A percentile compares a stretch with the other conserved stretches of the same genome.
Evolutionary conservation across 2,329 filamentous ascomycete species (phyloP).

Genomic region (Incumbomyces lentus): DNA sequence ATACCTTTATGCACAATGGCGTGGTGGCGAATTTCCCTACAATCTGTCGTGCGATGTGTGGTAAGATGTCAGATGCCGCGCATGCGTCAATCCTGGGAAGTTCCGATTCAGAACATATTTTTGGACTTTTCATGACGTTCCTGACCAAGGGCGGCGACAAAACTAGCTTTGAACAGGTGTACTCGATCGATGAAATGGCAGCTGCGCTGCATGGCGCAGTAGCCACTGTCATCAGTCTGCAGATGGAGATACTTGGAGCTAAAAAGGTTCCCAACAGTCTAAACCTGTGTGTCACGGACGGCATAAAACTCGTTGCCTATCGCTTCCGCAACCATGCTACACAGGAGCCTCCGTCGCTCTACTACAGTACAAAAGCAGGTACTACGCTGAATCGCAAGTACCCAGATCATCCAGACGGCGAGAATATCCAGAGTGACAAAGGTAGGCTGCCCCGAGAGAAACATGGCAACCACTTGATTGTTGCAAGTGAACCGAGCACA

Average conservation of each 20-base stretch:
- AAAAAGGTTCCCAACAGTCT: conserved; percentile 35
- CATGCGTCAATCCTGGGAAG: conserved; percentile 40
- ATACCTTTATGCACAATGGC: conserved; percentile 49
- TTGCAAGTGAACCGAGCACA: conserved; percentile 44
- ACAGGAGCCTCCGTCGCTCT: conserved; percentile 43
- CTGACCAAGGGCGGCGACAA: conserved; percentile 21
- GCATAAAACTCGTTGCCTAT: conserved; percentile 38
- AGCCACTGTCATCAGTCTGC: conserved; percentile 36
- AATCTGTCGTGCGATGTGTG: conserved; percentile 38
- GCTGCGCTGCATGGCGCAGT: conserved; percentile 33
- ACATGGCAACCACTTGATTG: conserved; percentile 40
- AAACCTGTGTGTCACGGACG: conserved; percentile 45
- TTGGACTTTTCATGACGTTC: conserved; percentile 30
- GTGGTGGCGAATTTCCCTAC: conserved; percentile 37
- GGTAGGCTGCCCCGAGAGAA: conserved; percentile 26
- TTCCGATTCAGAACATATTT: conserved; percentile 45
- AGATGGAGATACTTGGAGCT: conserved; percentile 31
- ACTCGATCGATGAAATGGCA: conserved; percentile 34
- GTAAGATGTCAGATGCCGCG: conserved; percentile 36
- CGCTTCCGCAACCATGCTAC: conserved; percentile 44
- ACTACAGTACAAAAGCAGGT: conserved; percentile 42
- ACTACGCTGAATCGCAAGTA: conserved; percentile 44
- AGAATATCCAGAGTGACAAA: conserved; percentile 26
- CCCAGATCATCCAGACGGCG: conserved; percentile 34
- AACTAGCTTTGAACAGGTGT: conserved; percentile 34